A percentile compares a stretch with the other conserved stretches of the same genome.
These are phyloP conservation scores for Ophiocordyceps camponoti-rufipedis DNA, from an alignment of 2,329 filamentous ascomycete species.

Conservation along the genomic window DNA sequence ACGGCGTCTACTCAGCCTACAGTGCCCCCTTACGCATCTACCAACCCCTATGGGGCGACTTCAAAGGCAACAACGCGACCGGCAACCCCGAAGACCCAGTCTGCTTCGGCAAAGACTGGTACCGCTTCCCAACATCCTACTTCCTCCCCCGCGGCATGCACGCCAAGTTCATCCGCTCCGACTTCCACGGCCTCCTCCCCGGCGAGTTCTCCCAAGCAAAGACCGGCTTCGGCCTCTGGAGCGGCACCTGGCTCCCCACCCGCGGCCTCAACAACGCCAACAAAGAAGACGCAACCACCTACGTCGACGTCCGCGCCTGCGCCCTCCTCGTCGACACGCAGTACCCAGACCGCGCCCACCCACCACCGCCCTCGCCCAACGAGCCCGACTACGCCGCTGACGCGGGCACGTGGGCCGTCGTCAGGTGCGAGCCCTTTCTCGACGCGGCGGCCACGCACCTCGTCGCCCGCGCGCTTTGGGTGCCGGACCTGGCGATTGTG, in stretches of 20 bases:
- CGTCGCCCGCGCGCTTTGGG: conserved; percentile 62
- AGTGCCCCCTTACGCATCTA: conserved; percentile 62
- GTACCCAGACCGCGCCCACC: conserved; percentile 38
- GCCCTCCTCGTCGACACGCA: conserved; percentile 77
- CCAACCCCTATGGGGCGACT: conserved; percentile 40
- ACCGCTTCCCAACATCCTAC: conserved; percentile 88
- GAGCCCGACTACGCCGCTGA: conserved; percentile 73
- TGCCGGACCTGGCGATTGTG: conserved; percentile 53
- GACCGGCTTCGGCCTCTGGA: conserved; percentile 51
- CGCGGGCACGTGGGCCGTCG: conserved; percentile 53
- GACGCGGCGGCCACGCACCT: conserved; percentile 59
- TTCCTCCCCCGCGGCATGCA: conserved; percentile 70
- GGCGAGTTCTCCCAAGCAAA: conserved; percentile 72
- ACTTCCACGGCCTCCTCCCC: conserved; percentile 75
- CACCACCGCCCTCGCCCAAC: conserved; percentile 31
- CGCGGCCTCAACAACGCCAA: conserved; percentile 86
- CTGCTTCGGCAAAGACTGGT: conserved; percentile 95
- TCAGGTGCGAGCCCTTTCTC: conserved; percentile 63
- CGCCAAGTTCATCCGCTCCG: conserved; percentile 79
- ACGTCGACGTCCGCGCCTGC: conserved; percentile 59
- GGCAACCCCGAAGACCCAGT: conserved; percentile 48
- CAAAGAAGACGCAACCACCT: conserved; percentile 71
- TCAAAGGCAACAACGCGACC: conserved; percentile 24
- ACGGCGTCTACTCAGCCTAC: conserved; percentile 67
- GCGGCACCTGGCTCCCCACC: conserved; percentile 70